Percentiles rank a stretch among this genome's conserved stretches.
Conservation (phyloP, 345 rosid species). For the Aquilaria sinensis region DNA sequence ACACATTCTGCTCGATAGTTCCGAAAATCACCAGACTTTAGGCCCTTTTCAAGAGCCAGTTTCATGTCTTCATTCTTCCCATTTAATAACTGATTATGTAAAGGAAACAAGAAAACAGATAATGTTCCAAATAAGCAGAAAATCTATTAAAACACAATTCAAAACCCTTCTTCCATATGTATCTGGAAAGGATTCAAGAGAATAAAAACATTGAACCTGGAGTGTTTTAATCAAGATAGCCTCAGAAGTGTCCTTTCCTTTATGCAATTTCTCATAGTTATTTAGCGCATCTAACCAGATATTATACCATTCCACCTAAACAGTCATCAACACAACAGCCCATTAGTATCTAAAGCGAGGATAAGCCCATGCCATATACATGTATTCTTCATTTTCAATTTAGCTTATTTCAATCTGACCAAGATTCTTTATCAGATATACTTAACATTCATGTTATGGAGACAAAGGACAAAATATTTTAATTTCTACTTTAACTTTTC, state of each 20-base stretch:
- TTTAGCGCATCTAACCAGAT: slow-evolving; percentile 64
- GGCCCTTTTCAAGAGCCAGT: slow-evolving; percentile 49
- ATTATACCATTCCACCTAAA: slow-evolving; percentile 85
- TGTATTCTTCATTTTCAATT: too few species aligned
- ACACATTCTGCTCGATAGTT: slow-evolving; percentile 80
- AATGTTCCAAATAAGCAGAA: slow-evolving; percentile 3
- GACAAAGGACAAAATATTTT: too few species aligned
- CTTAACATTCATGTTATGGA: too few species aligned
- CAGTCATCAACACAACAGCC: slow-evolving; percentile 13
- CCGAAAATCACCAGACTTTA: slow-evolving; percentile 66
- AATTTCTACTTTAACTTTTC: too few species aligned
- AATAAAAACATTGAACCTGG: slow-evolving; percentile 46
- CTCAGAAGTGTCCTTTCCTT: slow-evolving; percentile 63
- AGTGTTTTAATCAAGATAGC: slow-evolving; percentile 63
- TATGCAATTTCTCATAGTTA: slow-evolving; percentile 57
- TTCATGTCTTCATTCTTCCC: slow-evolving; percentile 72
- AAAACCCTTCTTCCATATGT: background rate
- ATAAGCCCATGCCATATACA: too few species aligned
- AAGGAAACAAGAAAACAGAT: slow-evolving; percentile 7
- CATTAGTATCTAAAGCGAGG: background rate
- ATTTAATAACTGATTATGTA: slow-evolving; percentile 46
- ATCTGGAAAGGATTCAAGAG: background rate
- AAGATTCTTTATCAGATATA: too few species aligned
- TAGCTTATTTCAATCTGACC: too few species aligned
- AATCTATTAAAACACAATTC: background rate